phyloP scores from a whole-genome alignment of 345 rosid species.

The Moricandia moricandioides region DNA sequence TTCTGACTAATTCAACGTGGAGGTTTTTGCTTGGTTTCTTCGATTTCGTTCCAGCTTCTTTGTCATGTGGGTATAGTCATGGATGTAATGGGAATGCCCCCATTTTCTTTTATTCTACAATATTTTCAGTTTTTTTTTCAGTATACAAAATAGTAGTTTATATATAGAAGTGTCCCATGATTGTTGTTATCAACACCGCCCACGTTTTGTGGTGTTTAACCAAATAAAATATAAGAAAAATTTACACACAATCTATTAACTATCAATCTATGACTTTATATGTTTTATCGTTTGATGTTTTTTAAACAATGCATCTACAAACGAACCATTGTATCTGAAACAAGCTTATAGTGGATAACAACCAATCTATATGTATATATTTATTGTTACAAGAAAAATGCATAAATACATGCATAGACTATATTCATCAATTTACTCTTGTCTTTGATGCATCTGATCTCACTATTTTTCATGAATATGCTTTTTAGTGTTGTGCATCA shows the following conservation, averaged over 20 bases:
- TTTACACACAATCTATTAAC: not conserved
- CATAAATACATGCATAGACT: not conserved
- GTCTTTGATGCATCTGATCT: not conserved
- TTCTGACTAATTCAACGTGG: constrained; percentile 29
- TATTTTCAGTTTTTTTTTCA: not conserved
- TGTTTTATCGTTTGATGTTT: not conserved
- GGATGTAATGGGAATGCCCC: constrained; percentile 25
- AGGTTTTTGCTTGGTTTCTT: constrained; percentile 22
- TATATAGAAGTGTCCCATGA: constrained; percentile 12
- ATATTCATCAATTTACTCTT: no score
- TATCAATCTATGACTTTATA: not conserved
- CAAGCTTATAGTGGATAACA: not conserved
- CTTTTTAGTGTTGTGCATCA: not conserved
- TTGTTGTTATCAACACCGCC: constrained; percentile 3
- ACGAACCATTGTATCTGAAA: not conserved
- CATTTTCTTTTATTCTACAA: not conserved
- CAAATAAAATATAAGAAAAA: not conserved
- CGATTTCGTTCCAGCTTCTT: constrained; percentile 25
- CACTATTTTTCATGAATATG: not conserved
- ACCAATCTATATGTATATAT: not conserved
- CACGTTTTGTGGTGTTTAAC: constrained; percentile 14
- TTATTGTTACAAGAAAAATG: not conserved
- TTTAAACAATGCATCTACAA: not conserved
- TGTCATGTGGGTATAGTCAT: constrained; percentile 27
- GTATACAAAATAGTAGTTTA: not conserved